Evolutionary conservation across 2,329 filamentous ascomycete genomes (phyloP).

Genomic region (Periconia macrospinosa): DNA sequence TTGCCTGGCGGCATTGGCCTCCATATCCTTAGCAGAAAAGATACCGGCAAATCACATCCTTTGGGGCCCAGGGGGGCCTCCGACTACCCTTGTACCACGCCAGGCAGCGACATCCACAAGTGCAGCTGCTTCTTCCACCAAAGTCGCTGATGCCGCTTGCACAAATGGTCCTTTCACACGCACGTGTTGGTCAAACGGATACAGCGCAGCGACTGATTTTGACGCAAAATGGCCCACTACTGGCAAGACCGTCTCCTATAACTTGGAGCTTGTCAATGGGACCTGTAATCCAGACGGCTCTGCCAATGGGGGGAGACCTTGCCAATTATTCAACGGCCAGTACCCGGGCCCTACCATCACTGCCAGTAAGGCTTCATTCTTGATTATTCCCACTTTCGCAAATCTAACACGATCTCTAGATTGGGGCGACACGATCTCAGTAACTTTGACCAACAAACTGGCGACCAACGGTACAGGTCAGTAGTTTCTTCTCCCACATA

Average conservation of each 20-base stretch:
- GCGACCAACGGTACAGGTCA: slow-evolving; percentile 58
- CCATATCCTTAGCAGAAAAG: slow-evolving; percentile 14
- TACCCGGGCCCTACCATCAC: slow-evolving; percentile 25
- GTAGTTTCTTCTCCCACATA: background rate
- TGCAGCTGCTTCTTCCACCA: slow-evolving; percentile 1
- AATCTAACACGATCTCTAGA: slow-evolving; percentile 13
- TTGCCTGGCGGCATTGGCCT: slow-evolving; percentile 18
- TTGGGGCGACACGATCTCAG: slow-evolving; percentile 24
- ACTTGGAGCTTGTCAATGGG: slow-evolving; percentile 38
- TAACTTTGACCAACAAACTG: slow-evolving; percentile 54
- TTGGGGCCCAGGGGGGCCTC: slow-evolving; percentile 21
- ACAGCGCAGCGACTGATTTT: slow-evolving; percentile 45
- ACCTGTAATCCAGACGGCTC: slow-evolving; percentile 31
- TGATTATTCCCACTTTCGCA: slow-evolving; percentile 34
- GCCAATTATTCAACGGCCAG: slow-evolving; percentile 24
- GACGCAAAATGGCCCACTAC: slow-evolving; percentile 42
- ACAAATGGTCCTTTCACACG: slow-evolving; percentile 38
- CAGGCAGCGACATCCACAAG: slow-evolving; percentile 10
- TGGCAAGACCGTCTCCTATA: slow-evolving; percentile 39
- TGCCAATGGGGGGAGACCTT: slow-evolving; percentile 16
- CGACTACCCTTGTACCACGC: slow-evolving; percentile 10
- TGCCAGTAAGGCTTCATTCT: slow-evolving; percentile 23
- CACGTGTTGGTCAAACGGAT: slow-evolving; percentile 43
- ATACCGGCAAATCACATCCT: slow-evolving; percentile 21
- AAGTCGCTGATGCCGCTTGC: slow-evolving; percentile 30